phyloP scores from a whole-genome alignment of 1,139 yeast genomes.

The Pichia sp. region DNA sequence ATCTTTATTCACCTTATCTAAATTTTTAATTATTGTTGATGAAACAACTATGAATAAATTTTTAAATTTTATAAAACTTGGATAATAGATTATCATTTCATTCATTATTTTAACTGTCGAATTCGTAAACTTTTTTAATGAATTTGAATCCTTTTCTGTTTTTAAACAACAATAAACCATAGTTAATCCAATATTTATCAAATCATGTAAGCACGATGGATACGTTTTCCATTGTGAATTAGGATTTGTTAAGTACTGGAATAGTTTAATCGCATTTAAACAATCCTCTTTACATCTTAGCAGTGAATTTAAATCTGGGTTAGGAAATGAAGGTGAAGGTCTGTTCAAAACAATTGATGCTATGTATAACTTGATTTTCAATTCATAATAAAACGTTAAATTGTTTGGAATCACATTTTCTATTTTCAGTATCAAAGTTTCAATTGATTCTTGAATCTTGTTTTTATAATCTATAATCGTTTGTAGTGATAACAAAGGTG shows the following conservation, averaged over 20 bases:
- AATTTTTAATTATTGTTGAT: conserved; percentile 14
- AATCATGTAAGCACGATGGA: conserved; percentile 20
- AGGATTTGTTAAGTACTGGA: conserved; percentile 8
- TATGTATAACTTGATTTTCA: conserved; percentile 18
- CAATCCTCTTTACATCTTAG: conserved; percentile 17
- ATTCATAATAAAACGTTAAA: conserved; percentile 15
- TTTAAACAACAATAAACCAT: conserved; percentile 24
- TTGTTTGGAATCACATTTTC: conserved; percentile 16
- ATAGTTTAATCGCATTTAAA: conserved; percentile 13
- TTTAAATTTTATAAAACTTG: conserved; percentile 17
- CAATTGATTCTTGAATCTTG: conserved; percentile 11
- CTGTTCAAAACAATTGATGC: conserved; percentile 18
- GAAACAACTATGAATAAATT: conserved; percentile 19
- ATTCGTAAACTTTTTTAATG: conserved; percentile 13
- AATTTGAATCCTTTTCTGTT: conserved; percentile 13
- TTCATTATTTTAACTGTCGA: conserved; percentile 15
- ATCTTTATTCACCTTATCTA: conserved; percentile 4
- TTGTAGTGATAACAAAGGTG: conserved; percentile 15
- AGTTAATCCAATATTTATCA: conserved; percentile 20
- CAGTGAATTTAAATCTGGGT: conserved; percentile 15
- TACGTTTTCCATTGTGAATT: conserved; percentile 15
- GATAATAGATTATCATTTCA: conserved; percentile 14
- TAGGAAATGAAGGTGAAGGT: conserved; percentile 23
- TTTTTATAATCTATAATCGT: conserved; percentile 12
- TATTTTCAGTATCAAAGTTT: conserved; percentile 15